Base-by-base conservation (phyloP, 352 stramenopile species). In the Phytophthora fragariaefolia region DNA sequence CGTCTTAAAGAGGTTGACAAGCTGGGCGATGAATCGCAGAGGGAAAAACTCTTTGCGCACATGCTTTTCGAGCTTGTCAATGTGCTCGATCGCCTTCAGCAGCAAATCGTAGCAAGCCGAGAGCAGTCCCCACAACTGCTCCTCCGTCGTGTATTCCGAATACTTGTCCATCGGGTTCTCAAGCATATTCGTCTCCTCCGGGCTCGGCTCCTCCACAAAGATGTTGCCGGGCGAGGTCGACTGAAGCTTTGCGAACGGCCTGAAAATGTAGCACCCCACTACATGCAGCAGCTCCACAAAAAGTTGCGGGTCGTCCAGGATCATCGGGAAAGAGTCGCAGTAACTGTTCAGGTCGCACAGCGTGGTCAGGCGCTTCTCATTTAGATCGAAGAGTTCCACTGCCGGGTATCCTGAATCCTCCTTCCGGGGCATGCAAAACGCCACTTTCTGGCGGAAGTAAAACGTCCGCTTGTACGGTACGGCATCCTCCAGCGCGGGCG, bases 51-150 rank as follows among this genome's bases (percentile, higher is more conserved):
- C 85, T 59, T 94, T 96, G 42, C 86, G 84, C 18, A 93, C 79
- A 67, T 91, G 85, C 63, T 95, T 94, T 49, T 96, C 88, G 30
- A 96, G 77, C 72, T 96, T 92, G 80, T 96, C 86, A 66, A 95
- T 95, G 68, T 94, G 85, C 58, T 95, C 88, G 32, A 96, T 96
- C 22, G 85, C 82, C 65, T 92, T 92, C 23, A 94, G 76, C 61
- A 95, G 65, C 56, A 95, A 58, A 27, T 95, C 87, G 56, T 95
- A 95, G 45, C 83, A 92, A 18, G 85, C 80, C 32, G 83, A 93
- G 3, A 95, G 76, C 46, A 95, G 54, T 2, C 85, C 87, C 87
- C 87, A 95, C 52, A 87, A 59, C 69, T 95, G 87, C 58, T 95
- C 87, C 46, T 95, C 87, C 15, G 78, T 77, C 45, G 85, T 93